Conservation (phyloP, 371 early-diverging fungal genomes). For the Mortierella sp. region DNA sequence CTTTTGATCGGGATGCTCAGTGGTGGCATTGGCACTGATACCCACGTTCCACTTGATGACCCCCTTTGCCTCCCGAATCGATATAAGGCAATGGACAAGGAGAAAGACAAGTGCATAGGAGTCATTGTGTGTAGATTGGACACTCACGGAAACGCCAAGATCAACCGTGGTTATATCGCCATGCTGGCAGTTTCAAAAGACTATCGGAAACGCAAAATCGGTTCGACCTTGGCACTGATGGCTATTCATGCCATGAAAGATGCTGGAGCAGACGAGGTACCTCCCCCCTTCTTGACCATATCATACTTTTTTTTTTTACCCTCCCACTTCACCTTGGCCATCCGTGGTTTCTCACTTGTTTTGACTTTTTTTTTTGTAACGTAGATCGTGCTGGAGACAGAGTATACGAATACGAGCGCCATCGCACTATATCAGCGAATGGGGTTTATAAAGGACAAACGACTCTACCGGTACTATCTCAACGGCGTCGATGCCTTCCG, state of each 20-base stretch:
- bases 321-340: too few species aligned
- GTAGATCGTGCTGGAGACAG: slow-evolving; percentile 92
- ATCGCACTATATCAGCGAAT: slow-evolving; percentile 89
- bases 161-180: slow-evolving; percentile 91
- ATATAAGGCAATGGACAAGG: slow-evolving; percentile 75
- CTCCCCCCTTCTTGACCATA: not conserved
- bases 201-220: slow-evolving; percentile 85
- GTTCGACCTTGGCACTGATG: slow-evolving; percentile 75
- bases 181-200: slow-evolving; percentile 92
- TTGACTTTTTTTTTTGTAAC: not conserved
- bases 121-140: slow-evolving; percentile 94
- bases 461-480: slow-evolving; percentile 90
- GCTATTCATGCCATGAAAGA: slow-evolving; percentile 81
- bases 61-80: too few species aligned
- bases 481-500: slow-evolving; percentile 95
- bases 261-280: slow-evolving; percentile 88
- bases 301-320: not conserved
- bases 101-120: slow-evolving; percentile 71
- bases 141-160: slow-evolving; percentile 65
- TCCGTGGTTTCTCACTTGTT: too few species aligned
- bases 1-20: not conserved
- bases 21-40: too few species aligned
- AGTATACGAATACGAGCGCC: slow-evolving; percentile 88
- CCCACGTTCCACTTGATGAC: too few species aligned
- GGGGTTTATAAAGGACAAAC: slow-evolving; percentile 94